Percentiles rank a stretch among this genome's conserved stretches.
phyloP scores from a whole-genome alignment of 345 rosid species.

The Cardiospermum halicacabum region DNA sequence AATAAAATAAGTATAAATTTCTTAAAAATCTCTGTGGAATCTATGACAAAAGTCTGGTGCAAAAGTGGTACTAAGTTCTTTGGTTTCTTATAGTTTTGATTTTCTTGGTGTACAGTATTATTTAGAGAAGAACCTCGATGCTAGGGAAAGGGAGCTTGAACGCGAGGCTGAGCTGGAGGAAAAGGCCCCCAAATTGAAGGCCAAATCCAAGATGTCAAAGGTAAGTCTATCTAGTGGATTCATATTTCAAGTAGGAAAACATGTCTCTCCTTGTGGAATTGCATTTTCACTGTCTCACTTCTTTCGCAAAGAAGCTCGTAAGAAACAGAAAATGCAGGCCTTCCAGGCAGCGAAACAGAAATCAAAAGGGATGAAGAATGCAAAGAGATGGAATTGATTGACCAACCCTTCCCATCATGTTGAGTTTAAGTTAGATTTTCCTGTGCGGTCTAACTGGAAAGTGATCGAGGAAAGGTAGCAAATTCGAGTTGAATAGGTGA shows the following conservation, averaged over 20 bases:
- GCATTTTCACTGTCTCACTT: background rate
- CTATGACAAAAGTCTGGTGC: background rate
- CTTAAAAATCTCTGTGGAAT: background rate
- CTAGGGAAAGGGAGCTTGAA: conserved; percentile 66
- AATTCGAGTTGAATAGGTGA: background rate
- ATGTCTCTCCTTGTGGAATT: background rate
- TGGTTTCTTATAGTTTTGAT: conserved; percentile 2
- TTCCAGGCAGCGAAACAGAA: conserved; percentile 88
- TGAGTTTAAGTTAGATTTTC: background rate
- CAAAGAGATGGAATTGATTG: conserved; percentile 93
- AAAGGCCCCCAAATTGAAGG: conserved; percentile 89
- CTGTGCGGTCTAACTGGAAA: no score
- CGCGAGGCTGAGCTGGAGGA: conserved; percentile 81
- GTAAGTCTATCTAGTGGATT: conserved; percentile 19
- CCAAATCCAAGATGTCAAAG: conserved; percentile 98
- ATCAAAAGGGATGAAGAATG: conserved; percentile 70
- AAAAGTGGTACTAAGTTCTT: background rate
- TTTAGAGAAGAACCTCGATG: conserved; percentile 91
- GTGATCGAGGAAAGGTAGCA: background rate
- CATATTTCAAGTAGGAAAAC: background rate
- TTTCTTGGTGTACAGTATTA: conserved; percentile 55
- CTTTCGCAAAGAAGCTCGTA: conserved; percentile 87
- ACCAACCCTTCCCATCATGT: background rate
- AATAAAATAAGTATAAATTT: no score
- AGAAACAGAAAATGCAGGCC: conserved; percentile 87